A percentile compares a stretch with the other conserved stretches of the same genome.
Conservation (phyloP, 441 rosid genomes). For the Capsella rubella region DNA sequence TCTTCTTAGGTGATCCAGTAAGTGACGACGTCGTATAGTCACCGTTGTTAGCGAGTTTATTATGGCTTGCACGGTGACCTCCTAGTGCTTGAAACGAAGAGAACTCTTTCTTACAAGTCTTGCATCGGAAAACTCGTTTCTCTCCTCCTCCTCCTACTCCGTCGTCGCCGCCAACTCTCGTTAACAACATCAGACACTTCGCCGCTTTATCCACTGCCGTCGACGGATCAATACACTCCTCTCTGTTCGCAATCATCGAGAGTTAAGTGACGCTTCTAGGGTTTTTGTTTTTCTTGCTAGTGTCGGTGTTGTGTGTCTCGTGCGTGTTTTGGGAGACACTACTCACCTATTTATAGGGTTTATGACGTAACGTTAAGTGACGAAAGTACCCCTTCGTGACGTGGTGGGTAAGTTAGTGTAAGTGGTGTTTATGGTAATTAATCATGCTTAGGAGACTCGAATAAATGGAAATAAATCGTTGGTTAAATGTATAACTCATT, state of each 20-base stretch:
- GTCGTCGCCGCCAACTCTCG: conserved; percentile 45
- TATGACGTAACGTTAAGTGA: neutral
- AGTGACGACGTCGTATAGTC: conserved; percentile 6
- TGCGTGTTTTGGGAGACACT: neutral
- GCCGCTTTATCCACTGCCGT: neutral
- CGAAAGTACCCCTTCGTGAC: neutral
- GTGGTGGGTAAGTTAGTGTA: conserved; percentile 6
- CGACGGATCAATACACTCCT: conserved; percentile 9
- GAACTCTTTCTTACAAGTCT: conserved; percentile 61
- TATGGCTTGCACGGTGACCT: conserved; percentile 73
- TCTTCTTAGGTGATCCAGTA: neutral
- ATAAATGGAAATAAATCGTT: neutral
- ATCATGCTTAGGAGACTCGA: neutral
- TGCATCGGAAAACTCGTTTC: conserved; percentile 58
- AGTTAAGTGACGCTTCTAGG: conserved; percentile 7
- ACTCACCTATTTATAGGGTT: no score
- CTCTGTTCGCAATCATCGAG: conserved; percentile 19
- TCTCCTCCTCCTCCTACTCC: conserved; percentile 33
- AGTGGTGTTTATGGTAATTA: neutral
- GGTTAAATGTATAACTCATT: neutral
- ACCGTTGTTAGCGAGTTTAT: conserved; percentile 36
- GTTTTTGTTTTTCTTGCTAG: neutral
- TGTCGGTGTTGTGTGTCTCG: neutral
- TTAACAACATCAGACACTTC: conserved; percentile 30
- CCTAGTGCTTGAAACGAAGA: conserved; percentile 72